Evolutionary conservation across 169 alveolate genomes (phyloP).

Genomic region (Babesia caballi): DNA sequence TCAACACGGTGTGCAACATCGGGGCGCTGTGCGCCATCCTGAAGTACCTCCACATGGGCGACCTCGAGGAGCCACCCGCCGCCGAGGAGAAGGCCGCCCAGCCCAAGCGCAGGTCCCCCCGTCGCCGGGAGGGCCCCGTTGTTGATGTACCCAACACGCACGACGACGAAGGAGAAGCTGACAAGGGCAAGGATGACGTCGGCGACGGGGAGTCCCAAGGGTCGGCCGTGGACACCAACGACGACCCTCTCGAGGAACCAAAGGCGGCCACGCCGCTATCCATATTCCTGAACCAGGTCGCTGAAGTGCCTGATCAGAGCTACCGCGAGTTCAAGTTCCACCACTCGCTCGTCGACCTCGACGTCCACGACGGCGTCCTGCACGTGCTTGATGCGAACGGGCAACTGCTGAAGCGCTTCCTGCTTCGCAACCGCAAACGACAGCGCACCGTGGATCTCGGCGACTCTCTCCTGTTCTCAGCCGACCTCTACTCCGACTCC

Average conservation of each 20-base stretch:
- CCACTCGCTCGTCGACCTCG: constrained; percentile 5
- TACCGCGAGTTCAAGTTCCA: constrained; percentile 20
- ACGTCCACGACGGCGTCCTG: background rate
- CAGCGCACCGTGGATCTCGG: constrained; percentile 18
- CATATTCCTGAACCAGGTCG: background rate
- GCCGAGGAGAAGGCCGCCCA: background rate
- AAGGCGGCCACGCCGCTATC: background rate
- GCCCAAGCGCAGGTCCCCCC: background rate
- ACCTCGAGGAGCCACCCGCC: background rate
- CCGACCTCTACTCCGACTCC: constrained; percentile 13
- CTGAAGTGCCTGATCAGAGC: background rate
- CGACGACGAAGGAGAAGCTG: constrained; percentile 22
- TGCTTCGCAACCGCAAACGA: background rate
- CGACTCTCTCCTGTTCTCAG: constrained; percentile 21
- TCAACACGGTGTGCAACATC: constrained; percentile 14
- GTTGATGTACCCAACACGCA: constrained; percentile 7
- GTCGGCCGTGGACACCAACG: background rate
- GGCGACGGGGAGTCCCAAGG: constrained; percentile 1
- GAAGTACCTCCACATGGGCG: background rate
- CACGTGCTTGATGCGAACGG: background rate
- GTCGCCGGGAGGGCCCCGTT: background rate
- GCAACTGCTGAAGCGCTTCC: background rate
- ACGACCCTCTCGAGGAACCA: background rate
- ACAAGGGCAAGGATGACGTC: background rate
- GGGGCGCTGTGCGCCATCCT: background rate